Percentiles rank a stretch among this genome's conserved stretches.
Conservation (phyloP, 768 basidiomycete species). For the Cyclocybe aegerita region DNA sequence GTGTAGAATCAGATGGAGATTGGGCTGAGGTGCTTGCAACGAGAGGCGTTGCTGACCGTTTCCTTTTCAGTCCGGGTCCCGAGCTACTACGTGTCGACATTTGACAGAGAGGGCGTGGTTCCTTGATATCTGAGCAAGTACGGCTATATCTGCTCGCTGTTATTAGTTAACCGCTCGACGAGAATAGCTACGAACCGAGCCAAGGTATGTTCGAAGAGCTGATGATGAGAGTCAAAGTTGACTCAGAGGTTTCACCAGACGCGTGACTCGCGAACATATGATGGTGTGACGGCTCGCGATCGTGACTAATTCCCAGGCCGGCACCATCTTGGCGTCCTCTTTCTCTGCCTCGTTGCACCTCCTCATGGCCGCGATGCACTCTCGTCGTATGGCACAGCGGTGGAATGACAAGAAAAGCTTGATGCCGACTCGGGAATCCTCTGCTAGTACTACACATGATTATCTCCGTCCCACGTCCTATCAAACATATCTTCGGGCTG, state of each 20-base stretch:
- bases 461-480: background rate
- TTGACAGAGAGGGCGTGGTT: background rate
- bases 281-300: slow-evolving; percentile 22
- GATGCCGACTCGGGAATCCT: background rate
- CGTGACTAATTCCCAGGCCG: slow-evolving; percentile 6
- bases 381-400: background rate
- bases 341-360: slow-evolving; percentile 2
- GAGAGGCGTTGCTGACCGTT: too few species aligned
- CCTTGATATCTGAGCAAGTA: too few species aligned
- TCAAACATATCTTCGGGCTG: background rate
- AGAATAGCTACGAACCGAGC: too few species aligned
- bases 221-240: background rate
- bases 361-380: background rate
- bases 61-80: too few species aligned
- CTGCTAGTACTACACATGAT: background rate
- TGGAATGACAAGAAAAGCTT: too few species aligned
- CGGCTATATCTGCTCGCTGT: too few species aligned
- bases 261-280: slow-evolving; percentile 14
- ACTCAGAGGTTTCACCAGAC: slow-evolving; percentile 4
- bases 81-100: background rate
- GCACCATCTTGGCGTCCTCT: slow-evolving; percentile 5
- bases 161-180: too few species aligned
- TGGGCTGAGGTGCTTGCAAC: background rate
- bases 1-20: background rate
- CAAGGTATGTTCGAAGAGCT: too few species aligned